Conservation (phyloP, 2,329 filamentous ascomycete species). For the Colletotrichum costaricense region DNA sequence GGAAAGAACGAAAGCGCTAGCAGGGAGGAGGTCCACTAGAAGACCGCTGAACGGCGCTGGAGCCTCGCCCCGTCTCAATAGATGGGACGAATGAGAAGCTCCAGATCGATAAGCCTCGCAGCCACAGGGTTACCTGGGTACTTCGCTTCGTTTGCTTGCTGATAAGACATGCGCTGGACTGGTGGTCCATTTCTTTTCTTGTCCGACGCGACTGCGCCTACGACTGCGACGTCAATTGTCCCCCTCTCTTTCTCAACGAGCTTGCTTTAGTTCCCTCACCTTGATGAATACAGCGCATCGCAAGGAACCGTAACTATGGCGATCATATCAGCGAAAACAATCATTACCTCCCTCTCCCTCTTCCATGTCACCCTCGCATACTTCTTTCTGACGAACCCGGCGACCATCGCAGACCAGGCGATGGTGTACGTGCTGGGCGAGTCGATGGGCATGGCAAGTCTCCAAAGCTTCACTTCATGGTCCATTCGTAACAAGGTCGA, state of each 20-base stretch:
- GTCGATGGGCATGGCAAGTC: conserved; percentile 80
- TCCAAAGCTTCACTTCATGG: not conserved
- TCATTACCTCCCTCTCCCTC: conserved; percentile 84
- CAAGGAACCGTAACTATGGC: conserved; percentile 68
- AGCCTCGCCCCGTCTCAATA: not conserved
- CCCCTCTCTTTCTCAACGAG: not conserved
- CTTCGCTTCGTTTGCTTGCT: not conserved
- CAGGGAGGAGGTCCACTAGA: conserved; percentile 10
- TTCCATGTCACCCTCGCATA: conserved; percentile 87
- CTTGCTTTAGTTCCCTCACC: not conserved
- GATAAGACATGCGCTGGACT: conserved; percentile 28
- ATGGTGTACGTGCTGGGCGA: conserved; percentile 86
- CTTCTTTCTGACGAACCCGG: conserved; percentile 83
- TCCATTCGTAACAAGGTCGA: not conserved
- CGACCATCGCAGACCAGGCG: conserved; percentile 79
- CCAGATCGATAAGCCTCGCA: conserved; percentile 22
- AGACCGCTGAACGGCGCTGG: not conserved
- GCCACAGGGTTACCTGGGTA: not conserved
- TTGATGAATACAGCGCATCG: not conserved
- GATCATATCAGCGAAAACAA: conserved; percentile 81
- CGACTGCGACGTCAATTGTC: not conserved
- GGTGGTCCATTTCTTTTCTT: not conserved
- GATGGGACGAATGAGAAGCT: conserved; percentile 24
- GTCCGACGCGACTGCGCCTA: conserved; percentile 3
- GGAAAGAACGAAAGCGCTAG: conserved; percentile 6